A percentile compares a stretch with the other conserved stretches of the same genome.
Conservation (phyloP, 1,139 yeast species). For the Debaryomyces sp. region DNA sequence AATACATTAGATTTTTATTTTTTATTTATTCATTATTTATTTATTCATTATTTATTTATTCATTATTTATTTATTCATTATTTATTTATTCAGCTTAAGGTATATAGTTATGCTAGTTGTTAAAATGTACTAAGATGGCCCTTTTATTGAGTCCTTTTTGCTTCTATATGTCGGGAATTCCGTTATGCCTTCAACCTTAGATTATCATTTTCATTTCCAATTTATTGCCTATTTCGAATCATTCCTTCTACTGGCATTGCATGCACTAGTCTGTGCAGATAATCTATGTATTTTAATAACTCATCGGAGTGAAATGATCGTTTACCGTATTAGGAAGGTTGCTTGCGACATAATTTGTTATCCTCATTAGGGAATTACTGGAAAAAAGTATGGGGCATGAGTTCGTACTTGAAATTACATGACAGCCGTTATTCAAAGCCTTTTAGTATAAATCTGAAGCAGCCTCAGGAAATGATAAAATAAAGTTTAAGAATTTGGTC, state of each 20-base stretch:
- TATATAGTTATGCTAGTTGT: no score
- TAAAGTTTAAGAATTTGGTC: no score
- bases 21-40: neutral
- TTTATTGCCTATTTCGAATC: neutral
- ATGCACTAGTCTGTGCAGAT: neutral
- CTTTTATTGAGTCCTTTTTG: no score
- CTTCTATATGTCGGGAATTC: no score
- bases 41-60: neutral
- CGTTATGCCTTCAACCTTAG: neutral
- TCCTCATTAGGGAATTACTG: neutral
- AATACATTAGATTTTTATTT: neutral
- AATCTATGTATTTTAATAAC: neutral
- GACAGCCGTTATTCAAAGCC: neutral
- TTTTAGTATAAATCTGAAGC: neutral
- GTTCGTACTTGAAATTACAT: neutral
- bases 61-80: neutral
- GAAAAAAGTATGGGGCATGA: neutral
- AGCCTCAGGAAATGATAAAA: neutral
- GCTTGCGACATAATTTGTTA: neutral
- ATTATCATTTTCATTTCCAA: neutral
- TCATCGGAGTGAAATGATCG: neutral
- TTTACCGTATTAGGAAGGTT: constrained; percentile 3
- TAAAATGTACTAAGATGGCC: no score
- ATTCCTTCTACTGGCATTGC: neutral
- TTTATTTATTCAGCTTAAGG: no score